Evolutionary conservation across 1,284 basidiomycete genomes (phyloP).

Genomic region (Puccinia novopanici): DNA sequence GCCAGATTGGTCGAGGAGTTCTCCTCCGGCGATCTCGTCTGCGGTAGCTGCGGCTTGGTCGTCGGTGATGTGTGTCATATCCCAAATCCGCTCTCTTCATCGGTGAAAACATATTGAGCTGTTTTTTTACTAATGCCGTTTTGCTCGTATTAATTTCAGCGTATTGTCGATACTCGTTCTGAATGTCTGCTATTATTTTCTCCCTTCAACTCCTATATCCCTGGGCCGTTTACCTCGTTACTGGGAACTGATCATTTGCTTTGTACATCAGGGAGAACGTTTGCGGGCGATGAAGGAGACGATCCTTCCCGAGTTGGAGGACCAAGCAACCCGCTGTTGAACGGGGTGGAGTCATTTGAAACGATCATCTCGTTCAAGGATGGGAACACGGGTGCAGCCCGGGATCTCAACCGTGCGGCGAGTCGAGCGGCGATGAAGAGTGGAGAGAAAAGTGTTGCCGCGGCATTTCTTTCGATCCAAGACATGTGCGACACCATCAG

Average conservation of each 20-base stretch:
- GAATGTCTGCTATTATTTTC: constrained; percentile 68
- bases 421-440: constrained; percentile 67
- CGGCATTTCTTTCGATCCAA: constrained; percentile 84
- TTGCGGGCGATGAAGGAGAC: constrained; percentile 92
- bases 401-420: constrained; percentile 86
- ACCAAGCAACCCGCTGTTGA: constrained; percentile 83
- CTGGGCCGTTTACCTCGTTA: constrained; percentile 41
- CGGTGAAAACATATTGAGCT: too few relatives aligned
- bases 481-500: constrained; percentile 93
- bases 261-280: constrained; percentile 69
- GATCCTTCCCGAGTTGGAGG: constrained; percentile 99
- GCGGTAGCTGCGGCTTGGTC: constrained; percentile 83
- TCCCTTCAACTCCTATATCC: constrained; percentile 36
- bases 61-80: constrained; percentile 27
- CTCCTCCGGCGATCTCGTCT: constrained; percentile 94
- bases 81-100: too few relatives aligned
- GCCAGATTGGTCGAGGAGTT: constrained; percentile 96
- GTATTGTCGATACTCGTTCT: constrained; percentile 94
- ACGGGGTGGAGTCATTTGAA: constrained; percentile 88
- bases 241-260: not conserved
- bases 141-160: constrained; percentile 69
- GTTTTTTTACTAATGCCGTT: too few relatives aligned
- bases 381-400: constrained; percentile 86
- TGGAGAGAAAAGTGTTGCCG: constrained; percentile 57
- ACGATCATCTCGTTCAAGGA: constrained; percentile 94